Conservation (phyloP, 2,329 filamentous ascomycete genomes). For the Dactylella cylindrospora region DNA sequence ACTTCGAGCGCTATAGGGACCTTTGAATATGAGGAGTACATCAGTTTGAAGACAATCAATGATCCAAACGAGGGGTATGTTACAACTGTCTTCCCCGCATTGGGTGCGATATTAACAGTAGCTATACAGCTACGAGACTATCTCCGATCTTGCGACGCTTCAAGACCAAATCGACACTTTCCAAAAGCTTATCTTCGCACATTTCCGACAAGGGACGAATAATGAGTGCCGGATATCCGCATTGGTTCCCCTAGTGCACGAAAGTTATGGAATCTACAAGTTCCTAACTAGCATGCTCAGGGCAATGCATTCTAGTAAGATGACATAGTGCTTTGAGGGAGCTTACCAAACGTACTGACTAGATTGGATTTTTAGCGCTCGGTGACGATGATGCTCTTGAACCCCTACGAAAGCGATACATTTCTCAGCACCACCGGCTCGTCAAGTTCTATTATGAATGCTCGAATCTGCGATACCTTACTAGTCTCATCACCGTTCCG, state of each 20-base stretch:
- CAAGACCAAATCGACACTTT: slow-evolving; percentile 99
- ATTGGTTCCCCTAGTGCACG: slow-evolving; percentile 87
- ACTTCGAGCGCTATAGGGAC: slow-evolving; percentile 58
- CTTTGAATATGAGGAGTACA: slow-evolving; percentile 98
- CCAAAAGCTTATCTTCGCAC: slow-evolving; percentile 96
- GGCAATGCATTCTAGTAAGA: slow-evolving; percentile 90
- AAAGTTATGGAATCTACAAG: slow-evolving; percentile 99
- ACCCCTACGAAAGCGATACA: slow-evolving; percentile 82
- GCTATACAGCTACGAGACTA: slow-evolving; percentile 71
- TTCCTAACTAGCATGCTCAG: slow-evolving; percentile 99
- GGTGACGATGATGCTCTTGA: slow-evolving; percentile 91
- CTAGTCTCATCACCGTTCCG: slow-evolving; percentile 91
- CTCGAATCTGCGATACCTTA: slow-evolving; percentile 94
- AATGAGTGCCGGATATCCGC: slow-evolving; percentile 97
- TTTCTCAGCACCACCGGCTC: slow-evolving; percentile 93
- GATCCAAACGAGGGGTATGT: slow-evolving; percentile 91
- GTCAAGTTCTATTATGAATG: slow-evolving; percentile 99
- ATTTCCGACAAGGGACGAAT: slow-evolving; percentile 86
- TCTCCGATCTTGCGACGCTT: slow-evolving; percentile 90
- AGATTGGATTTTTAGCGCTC: slow-evolving; percentile 61
- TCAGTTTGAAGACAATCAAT: slow-evolving; percentile 95
- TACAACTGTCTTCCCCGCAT: neutral
- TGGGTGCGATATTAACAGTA: slow-evolving; percentile 46
- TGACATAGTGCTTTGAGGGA: neutral
- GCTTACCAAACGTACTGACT: slow-evolving; percentile 46